phyloP scores from a whole-genome alignment of 371 early-diverging fungal species.

The Mortierella sp. region DNA sequence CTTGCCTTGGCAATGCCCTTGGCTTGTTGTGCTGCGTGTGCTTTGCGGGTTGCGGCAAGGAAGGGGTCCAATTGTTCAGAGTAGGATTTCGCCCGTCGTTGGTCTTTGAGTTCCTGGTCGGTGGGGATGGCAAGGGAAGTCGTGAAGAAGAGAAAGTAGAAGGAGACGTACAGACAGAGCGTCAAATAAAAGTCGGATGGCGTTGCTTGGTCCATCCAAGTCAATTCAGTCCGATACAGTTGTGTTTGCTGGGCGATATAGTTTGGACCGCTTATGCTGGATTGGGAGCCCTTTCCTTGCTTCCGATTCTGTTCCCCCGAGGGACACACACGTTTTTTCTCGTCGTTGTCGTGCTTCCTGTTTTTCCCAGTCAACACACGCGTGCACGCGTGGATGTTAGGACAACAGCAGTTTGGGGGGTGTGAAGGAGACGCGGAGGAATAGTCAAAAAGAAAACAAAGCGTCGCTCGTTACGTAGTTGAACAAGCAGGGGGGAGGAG shows the following conservation, averaged over 20 bases:
- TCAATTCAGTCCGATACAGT: conserved; percentile 2
- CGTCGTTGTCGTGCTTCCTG: no score
- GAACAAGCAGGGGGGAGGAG: conserved; percentile 1
- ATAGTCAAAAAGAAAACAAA: no score
- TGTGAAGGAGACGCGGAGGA: neutral
- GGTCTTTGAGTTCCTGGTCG: conserved; percentile 29
- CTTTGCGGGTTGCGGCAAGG: conserved; percentile 38
- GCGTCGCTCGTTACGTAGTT: conserved; percentile 7
- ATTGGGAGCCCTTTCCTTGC: neutral
- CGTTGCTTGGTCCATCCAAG: conserved; percentile 48
- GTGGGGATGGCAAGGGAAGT: conserved; percentile 20
- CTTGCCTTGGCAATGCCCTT: conserved; percentile 38
- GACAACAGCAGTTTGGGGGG: no score
- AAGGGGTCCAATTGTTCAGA: conserved; percentile 53
- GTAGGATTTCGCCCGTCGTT: conserved; percentile 32
- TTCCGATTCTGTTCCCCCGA: no score
- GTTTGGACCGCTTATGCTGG: neutral
- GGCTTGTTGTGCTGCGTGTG: conserved; percentile 29
- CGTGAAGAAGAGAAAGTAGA: conserved; percentile 53
- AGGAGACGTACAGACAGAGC: conserved; percentile 53
- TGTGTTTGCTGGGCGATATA: neutral
- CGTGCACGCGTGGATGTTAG: no score
- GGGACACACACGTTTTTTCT: no score
- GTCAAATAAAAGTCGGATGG: conserved; percentile 53
- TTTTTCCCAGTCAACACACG: no score